Evolutionary conservation across 2,329 filamentous ascomycete genomes (phyloP), one percentile per base, ranked within the genome.

Genomic region (Fonsecaea pedrosoi): DNA sequence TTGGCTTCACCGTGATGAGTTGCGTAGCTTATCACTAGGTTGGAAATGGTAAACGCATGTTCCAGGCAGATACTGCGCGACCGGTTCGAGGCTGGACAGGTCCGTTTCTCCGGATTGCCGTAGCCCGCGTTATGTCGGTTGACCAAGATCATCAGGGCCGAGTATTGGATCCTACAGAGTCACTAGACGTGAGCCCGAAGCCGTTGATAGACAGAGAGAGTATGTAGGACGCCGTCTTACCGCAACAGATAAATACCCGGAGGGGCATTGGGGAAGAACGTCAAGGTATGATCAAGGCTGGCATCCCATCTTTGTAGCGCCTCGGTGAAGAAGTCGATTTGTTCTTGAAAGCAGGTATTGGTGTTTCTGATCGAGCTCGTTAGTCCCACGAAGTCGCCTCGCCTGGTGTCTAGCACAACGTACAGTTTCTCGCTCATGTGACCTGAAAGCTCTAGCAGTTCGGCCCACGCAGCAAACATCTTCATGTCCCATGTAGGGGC

Each of bases 381-480:
- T 7, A 34, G 54, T 42, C 32, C 12, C 45, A 25, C 9, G 12
- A 30, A 30, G 5, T 8, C 2, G 21, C 45, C 30, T 8, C 0
- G 45, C 45, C 30, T 6, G 6, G 5, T 1, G 12, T 12, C 21
- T 8, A 30, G 18, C n/a, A 54, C 21, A 30, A 58, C 62, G 10
- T 25, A 64, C 62, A 64, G n/a, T 53, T 50, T 64, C 54, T 64
- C 62, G 38, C 62, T 64, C 15, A 58, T 50, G 9, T 64, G 54
- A 3, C 62, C 62, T 50, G 62, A 38, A 32, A 64, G n/a, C 30
- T 64, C 62, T 13, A 58, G 62, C 25, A 64, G 34, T 32, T 58
- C 62, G 10, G 48, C 54, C 62, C 62, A 64, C 7, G 62, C 62
- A 3, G 62, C 62, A 40, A 64, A 37, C 21, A 64, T 35, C 42